Evolutionary conservation across 148 eudicot genomes (phyloP).

Genomic region (Silene uniflora): DNA sequence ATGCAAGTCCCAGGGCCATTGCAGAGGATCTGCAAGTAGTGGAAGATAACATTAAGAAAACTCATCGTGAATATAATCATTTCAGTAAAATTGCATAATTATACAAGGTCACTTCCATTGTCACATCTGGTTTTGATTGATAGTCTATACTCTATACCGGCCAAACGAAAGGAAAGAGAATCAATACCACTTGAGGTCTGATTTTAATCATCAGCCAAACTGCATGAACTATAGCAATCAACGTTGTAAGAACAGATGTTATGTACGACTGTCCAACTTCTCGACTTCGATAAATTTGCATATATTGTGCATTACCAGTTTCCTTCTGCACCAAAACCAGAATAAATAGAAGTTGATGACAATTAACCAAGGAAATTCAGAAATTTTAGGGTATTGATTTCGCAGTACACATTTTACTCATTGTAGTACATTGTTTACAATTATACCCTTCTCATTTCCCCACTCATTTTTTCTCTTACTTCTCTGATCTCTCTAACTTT

Average conservation of each 20-base stretch:
- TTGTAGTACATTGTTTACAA: no score
- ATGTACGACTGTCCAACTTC: slow-evolving; percentile 94
- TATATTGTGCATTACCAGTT: slow-evolving; percentile 43
- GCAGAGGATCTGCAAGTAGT: slow-evolving; percentile 57
- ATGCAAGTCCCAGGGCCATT: slow-evolving; percentile 80
- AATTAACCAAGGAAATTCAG: neutral
- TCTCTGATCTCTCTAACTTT: no score
- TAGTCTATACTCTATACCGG: no score
- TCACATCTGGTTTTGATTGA: no score
- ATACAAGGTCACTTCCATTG: no score
- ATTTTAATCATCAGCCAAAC: slow-evolving; percentile 81
- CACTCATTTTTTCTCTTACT: no score
- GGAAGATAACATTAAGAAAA: neutral
- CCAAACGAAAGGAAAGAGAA: neutral
- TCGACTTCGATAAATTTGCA: slow-evolving; percentile 87
- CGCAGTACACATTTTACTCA: no score
- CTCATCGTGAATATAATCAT: no score
- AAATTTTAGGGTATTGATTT: no score
- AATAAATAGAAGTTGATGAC: slow-evolving; percentile 5
- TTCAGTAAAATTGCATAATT: no score
- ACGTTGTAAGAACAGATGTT: slow-evolving; percentile 78
- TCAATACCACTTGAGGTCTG: slow-evolving; percentile 84
- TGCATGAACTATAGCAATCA: slow-evolving; percentile 75
- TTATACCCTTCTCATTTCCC: no score
- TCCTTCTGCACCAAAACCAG: slow-evolving; percentile 36